These are phyloP conservation scores for Eucalyptus curtisii DNA, from an alignment of 345 rosid genomes.

Conservation along the genomic window DNA sequence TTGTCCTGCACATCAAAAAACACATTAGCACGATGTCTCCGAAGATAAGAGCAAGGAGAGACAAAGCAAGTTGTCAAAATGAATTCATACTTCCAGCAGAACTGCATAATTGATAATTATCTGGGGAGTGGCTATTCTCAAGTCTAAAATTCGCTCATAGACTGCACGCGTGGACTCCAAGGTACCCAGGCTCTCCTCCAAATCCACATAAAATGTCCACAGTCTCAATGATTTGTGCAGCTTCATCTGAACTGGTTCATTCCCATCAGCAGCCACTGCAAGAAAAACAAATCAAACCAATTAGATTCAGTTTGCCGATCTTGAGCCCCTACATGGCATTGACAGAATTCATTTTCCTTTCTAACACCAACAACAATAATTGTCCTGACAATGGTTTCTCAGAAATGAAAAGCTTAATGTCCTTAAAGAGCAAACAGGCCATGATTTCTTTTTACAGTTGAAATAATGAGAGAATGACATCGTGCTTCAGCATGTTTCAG, in stretches of 20 bases:
- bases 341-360: neutral
- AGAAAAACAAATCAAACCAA: neutral
- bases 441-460: neutral
- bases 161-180: constrained; percentile 87
- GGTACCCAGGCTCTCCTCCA: constrained; percentile 92
- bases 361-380: neutral
- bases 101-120: constrained; percentile 79
- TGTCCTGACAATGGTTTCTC: neutral
- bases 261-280: constrained; percentile 88
- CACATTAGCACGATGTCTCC: neutral
- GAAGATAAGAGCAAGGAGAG: neutral
- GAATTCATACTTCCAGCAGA: constrained; percentile 52
- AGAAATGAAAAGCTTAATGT: neutral
- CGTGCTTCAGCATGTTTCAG: neutral
- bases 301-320: neutral
- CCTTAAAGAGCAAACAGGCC: neutral
- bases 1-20: constrained; percentile 44
- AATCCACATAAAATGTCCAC: constrained; percentile 87
- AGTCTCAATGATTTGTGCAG: constrained; percentile 82
- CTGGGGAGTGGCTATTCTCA: constrained; percentile 97
- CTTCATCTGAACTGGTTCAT: constrained; percentile 93
- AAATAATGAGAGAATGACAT: neutral
- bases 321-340: neutral
- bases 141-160: constrained; percentile 85
- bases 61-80: neutral